phyloP scores from a whole-genome alignment of 2,329 filamentous ascomycete genomes.

The Aspergillus ustus region DNA sequence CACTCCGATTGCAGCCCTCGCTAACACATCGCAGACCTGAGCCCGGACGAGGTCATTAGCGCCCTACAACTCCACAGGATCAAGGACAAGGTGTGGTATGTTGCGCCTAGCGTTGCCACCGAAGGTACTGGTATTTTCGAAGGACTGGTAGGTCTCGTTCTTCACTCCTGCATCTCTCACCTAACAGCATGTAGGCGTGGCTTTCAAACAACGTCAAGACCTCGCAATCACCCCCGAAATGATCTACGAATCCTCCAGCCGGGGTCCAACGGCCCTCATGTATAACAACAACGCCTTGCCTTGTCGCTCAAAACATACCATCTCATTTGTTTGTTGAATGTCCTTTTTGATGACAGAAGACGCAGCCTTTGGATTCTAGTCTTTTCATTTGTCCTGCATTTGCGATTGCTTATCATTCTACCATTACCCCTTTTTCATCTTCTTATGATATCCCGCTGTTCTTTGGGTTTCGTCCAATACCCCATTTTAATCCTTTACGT shows the following conservation, averaged over 20 bases:
- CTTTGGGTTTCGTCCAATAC: constrained; percentile 36
- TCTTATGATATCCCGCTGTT: constrained; percentile 52
- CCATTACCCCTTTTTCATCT: constrained; percentile 26
- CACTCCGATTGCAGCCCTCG: constrained; percentile 17
- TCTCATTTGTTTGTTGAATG: constrained; percentile 39
- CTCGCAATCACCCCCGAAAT: constrained; percentile 43
- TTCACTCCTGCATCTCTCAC: background rate
- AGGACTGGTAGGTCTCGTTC: constrained; percentile 63
- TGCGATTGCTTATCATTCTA: constrained; percentile 29
- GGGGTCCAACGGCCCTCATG: constrained; percentile 28
- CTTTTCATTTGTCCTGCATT: constrained; percentile 19
- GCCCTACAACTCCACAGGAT: constrained; percentile 75
- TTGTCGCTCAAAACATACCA: constrained; percentile 22
- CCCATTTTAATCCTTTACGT: constrained; percentile 35
- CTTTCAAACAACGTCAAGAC: constrained; percentile 82
- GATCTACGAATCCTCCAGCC: constrained; percentile 21
- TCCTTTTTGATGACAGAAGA: constrained; percentile 48
- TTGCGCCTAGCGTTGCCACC: constrained; percentile 81
- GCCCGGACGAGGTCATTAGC: constrained; percentile 77
- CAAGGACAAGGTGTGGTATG: constrained; percentile 84
- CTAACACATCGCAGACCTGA: constrained; percentile 64
- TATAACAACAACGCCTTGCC: constrained; percentile 36
- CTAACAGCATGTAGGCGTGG: constrained; percentile 61
- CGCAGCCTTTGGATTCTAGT: constrained; percentile 41
- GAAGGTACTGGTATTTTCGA: constrained; percentile 81